phyloP scores from a whole-genome alignment of 176 grass and related monocot species.

The Panicum miliaceum region DNA sequence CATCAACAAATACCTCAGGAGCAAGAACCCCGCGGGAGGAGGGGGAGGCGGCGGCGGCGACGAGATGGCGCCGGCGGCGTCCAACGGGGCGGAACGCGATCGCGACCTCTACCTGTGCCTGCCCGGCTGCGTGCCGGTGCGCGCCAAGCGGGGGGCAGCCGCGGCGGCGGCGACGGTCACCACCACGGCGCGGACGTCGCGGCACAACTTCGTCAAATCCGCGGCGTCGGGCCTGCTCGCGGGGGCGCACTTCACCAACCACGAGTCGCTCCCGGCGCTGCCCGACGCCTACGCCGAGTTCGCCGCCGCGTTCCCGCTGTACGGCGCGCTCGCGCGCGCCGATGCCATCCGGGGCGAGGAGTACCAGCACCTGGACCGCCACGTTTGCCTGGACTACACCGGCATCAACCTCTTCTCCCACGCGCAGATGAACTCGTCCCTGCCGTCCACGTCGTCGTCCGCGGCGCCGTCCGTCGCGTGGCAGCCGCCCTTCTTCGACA shows the following conservation, averaged over 20 bases:
- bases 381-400: slow-evolving; percentile 88
- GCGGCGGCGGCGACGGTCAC: background rate
- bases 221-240: slow-evolving; percentile 63
- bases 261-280: slow-evolving; percentile 73
- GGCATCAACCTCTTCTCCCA: slow-evolving; percentile 94
- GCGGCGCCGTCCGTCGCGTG: slow-evolving; percentile 21
- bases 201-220: slow-evolving; percentile 65
- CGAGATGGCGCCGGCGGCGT: slow-evolving; percentile 44
- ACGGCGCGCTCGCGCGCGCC: slow-evolving; percentile 51
- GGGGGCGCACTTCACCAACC: slow-evolving; percentile 71
- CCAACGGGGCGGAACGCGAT: background rate
- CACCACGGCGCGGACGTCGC: slow-evolving; percentile 56
- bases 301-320: slow-evolving; percentile 70
- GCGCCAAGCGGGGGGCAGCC: slow-evolving; percentile 39
- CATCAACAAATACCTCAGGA: slow-evolving; percentile 66
- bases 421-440: slow-evolving; percentile 69
- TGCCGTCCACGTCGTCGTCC: slow-evolving; percentile 49
- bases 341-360: slow-evolving; percentile 60
- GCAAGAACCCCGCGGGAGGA: background rate
- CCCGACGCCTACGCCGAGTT: slow-evolving; percentile 64
- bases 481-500: slow-evolving; percentile 85
- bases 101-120: slow-evolving; percentile 44
- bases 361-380: slow-evolving; percentile 70
- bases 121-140: slow-evolving; percentile 52
- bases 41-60: background rate